Conservation (phyloP, 495 filamentous ascomycete genomes). For the Trichoderma parareesei region DNA sequence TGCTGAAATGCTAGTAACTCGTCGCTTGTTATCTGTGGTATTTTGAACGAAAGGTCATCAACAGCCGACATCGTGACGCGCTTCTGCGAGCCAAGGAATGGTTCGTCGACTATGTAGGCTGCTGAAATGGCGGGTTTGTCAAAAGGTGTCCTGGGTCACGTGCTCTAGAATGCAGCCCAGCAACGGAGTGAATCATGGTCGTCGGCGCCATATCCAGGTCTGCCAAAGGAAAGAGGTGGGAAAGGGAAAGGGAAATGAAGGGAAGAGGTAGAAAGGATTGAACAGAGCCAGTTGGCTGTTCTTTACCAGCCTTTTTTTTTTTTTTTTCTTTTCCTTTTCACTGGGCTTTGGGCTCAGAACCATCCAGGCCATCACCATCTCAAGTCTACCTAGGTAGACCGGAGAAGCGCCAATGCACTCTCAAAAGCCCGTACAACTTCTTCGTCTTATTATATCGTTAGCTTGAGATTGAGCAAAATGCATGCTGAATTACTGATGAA, state of each 20-base stretch:
- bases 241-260: too few relatives aligned
- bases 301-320: too few relatives aligned
- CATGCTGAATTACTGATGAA: background rate
- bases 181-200: background rate
- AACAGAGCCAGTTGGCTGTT: background rate
- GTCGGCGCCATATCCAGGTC: background rate
- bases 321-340: too few relatives aligned
- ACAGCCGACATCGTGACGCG: conserved; percentile 22
- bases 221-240: background rate
- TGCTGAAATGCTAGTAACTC: conserved; percentile 66
- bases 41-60: background rate
- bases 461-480: background rate
- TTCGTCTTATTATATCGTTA: conserved; percentile 39
- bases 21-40: conserved; percentile 39
- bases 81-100: background rate
- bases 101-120: background rate
- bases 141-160: background rate
- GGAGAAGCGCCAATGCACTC: conserved; percentile 62
- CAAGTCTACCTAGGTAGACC: conserved; percentile 14
- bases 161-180: background rate
- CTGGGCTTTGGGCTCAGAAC: conserved; percentile 19
- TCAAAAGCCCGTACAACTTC: conserved; percentile 77
- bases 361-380: background rate
- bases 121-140: background rate
- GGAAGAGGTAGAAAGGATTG: background rate